A percentile compares a stretch with the other conserved stretches of the same genome.
Evolutionary conservation across 306 rosid genomes (phyloP).

Genomic region (Rosa chinensis): DNA sequence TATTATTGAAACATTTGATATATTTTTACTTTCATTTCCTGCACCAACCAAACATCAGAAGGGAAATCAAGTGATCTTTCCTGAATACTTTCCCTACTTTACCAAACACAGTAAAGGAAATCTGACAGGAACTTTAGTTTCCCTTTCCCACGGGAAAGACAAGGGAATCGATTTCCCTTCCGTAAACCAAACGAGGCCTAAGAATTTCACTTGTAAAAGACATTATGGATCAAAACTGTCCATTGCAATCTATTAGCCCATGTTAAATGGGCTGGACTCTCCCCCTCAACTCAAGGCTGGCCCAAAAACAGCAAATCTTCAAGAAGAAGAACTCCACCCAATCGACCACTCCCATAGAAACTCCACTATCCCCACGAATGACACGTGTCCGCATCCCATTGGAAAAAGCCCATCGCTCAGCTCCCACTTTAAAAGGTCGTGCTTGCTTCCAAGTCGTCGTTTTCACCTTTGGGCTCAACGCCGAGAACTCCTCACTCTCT

Average conservation of each 20-base stretch:
- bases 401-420: background rate
- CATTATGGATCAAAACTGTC: too few relatives aligned
- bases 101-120: too few relatives aligned
- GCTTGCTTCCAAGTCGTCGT: background rate
- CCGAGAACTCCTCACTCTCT: background rate
- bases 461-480: conserved; percentile 8
- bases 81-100: too few relatives aligned
- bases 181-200: too few relatives aligned
- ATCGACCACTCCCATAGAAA: background rate
- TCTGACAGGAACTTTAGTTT: too few relatives aligned
- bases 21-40: too few relatives aligned
- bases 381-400: background rate
- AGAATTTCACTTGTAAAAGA: too few relatives aligned
- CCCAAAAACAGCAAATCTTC: background rate
- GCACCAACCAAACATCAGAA: too few relatives aligned
- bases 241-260: background rate
- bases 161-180: too few relatives aligned
- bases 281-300: background rate
- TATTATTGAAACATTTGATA: too few relatives aligned
- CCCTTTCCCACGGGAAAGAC: too few relatives aligned
- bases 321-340: background rate
- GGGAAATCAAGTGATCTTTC: too few relatives aligned
- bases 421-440: background rate
- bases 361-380: background rate
- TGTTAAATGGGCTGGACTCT: background rate